Evolutionary conservation across 202 grass and related monocot genomes (phyloP), one percentile per base, ranked within the genome.

Genomic region (Cymbopogon flexuosus): DNA sequence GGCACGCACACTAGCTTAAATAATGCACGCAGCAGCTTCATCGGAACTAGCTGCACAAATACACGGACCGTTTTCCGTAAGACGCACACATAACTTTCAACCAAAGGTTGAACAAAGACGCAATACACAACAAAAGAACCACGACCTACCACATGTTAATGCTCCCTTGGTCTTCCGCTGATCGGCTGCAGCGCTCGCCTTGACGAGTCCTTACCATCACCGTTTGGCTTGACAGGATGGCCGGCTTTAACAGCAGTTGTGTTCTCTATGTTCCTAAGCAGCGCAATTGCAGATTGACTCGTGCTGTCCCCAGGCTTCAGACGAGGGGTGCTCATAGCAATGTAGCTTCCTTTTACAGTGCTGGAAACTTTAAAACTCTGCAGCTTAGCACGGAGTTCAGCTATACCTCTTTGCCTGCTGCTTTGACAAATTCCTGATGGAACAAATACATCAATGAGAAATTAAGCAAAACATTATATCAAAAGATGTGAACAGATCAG

Each of bases 281-380:
- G 30, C 2, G 30, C 30, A 3, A 31, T 31, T 31, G 30, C 1
- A 31, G 30, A 31, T 31, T 31, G 30, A 3, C 30, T 31, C 30
- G 3, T 31, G 30, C 30, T 31, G 30, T 31, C 79, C 30, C 3
- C 30, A 31, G 30, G 30, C 30, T 31, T 31, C 1, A 3, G 30
- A 31, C 30, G 30, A 31, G 30, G 30, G 30, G 2, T 1, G 2
- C 3, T 3, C 30, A 31, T 31, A 31, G 30, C 30, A 31, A 31
- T 31, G 30, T 31, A 31, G 30, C 30, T 31, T 2, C 30, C 30
- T 31, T 88, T 79, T 4, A 68, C 33, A 5, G 62, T 15, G 56
- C 76, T 76, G 4, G 70, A 84, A 70, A 80, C 66, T 70, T 80
- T 70, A 63, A 64, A 84, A 24, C 52, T 56, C 54, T 13, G 76